Evolutionary conservation across 148 eudicot species (phyloP).

Genomic region (Vaccinium corymbosum): DNA sequence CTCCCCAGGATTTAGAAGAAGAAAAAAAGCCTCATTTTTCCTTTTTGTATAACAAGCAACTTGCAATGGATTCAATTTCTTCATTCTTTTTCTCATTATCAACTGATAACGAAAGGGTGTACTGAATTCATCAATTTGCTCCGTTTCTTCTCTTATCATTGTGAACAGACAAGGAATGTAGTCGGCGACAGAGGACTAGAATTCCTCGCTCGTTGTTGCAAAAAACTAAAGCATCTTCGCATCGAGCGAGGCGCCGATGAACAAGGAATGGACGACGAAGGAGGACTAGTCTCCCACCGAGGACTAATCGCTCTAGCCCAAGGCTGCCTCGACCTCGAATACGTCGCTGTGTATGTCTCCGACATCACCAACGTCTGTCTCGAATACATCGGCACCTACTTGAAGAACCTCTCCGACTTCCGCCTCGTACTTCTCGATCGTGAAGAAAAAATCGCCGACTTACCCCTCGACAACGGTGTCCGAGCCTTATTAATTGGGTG

Average conservation of each 20-base stretch:
- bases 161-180: constrained; percentile 69
- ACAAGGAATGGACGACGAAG: constrained; percentile 58
- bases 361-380: constrained; percentile 81
- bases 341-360: constrained; percentile 74
- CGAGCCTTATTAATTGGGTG: constrained; percentile 72
- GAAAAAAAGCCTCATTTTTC: too few species aligned
- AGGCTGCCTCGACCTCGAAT: constrained; percentile 76
- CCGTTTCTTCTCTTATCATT: neutral
- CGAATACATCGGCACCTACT: constrained; percentile 50
- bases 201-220: constrained; percentile 59
- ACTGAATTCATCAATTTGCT: neutral
- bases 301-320: constrained; percentile 71
- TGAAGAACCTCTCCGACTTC: constrained; percentile 63
- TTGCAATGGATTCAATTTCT: neutral
- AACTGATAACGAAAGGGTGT: neutral
- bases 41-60: neutral
- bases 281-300: constrained; percentile 71
- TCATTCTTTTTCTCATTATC: neutral
- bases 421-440: constrained; percentile 82
- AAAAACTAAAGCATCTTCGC: constrained; percentile 64
- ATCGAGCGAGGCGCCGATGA: constrained; percentile 90
- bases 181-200: constrained; percentile 88
- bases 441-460: constrained; percentile 60
- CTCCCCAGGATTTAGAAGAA: too few species aligned
- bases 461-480: constrained; percentile 91